Percentiles rank a stretch among this genome's conserved stretches.
phyloP scores from a whole-genome alignment of 495 filamentous ascomycete species.

The Neurospora pannonica region DNA sequence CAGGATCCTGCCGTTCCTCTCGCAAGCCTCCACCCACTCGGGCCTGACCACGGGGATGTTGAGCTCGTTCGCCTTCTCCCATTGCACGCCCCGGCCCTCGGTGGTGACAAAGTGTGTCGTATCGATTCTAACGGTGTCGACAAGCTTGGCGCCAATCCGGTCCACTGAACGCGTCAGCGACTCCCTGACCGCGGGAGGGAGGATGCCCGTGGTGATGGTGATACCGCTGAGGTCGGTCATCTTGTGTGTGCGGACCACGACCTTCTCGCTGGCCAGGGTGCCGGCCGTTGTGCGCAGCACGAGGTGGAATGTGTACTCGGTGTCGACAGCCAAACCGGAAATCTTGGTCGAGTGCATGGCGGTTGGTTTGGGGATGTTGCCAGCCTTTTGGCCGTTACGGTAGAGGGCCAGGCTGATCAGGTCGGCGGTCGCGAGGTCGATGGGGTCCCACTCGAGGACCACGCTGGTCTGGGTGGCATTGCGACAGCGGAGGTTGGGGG shows the following conservation, averaged over 20 bases:
- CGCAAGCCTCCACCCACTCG: constrained; percentile 93
- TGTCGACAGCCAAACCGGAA: constrained; percentile 89
- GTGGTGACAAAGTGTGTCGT: constrained; percentile 98
- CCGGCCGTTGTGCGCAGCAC: constrained; percentile 87
- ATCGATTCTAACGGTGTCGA: constrained; percentile 87
- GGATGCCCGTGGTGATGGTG: constrained; percentile 83
- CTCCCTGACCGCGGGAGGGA: constrained; percentile 67
- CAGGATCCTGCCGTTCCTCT: constrained; percentile 84
- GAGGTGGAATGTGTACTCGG: constrained; percentile 90
- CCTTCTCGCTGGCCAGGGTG: constrained; percentile 70
- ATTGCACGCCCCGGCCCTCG: constrained; percentile 79
- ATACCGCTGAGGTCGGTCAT: constrained; percentile 97
- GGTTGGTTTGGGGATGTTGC: constrained; percentile 77
- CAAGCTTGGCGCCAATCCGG: constrained; percentile 84
- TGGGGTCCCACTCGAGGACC: constrained; percentile 96
- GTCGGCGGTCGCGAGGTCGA: constrained; percentile 84
- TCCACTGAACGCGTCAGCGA: constrained; percentile 65
- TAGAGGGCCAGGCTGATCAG: constrained; percentile 81
- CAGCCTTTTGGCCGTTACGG: constrained; percentile 92
- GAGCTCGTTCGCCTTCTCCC: constrained; percentile 96
- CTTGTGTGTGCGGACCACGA: constrained; percentile 87
- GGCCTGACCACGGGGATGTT: constrained; percentile 98
- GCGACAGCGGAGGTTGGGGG: constrained; percentile 77
- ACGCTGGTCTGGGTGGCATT: constrained; percentile 96
- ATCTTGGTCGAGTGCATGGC: constrained; percentile 93